phyloP scores from a whole-genome alignment of 495 filamentous ascomycete genomes.

The Neurospora africana region DNA sequence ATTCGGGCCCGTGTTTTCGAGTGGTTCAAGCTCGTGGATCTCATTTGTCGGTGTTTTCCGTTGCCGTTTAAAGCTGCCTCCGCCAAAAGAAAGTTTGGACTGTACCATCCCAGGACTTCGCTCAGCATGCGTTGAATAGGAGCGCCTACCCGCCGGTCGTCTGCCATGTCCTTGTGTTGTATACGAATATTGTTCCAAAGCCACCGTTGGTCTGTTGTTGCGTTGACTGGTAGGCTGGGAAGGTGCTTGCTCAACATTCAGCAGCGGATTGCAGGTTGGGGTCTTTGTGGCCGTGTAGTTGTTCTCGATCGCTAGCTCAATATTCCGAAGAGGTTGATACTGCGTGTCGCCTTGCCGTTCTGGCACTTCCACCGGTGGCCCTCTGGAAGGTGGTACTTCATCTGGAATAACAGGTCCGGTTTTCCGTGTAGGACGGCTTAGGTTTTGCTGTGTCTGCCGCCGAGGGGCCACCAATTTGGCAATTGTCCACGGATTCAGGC shows the following conservation, averaged over 20 bases:
- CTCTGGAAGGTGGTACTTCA: background rate
- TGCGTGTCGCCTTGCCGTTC: background rate
- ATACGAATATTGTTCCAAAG: background rate
- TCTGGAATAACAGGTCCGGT: background rate
- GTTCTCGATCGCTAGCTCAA: background rate
- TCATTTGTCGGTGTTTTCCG: background rate
- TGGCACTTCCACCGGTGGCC: background rate
- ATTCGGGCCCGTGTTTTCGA: background rate
- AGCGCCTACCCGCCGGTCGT: background rate
- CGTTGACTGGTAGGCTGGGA: background rate
- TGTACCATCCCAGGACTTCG: background rate
- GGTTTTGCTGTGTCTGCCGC: background rate
- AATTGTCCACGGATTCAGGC: constrained; percentile 20
- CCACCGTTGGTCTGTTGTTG: background rate
- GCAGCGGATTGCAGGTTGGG: background rate
- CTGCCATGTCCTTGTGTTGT: background rate
- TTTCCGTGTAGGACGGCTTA: background rate
- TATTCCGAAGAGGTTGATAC: background rate
- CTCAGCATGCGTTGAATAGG: background rate
- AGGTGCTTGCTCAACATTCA: background rate
- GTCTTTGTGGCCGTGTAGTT: background rate
- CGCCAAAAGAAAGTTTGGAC: background rate
- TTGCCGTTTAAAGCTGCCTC: background rate
- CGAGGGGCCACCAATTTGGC: constrained; percentile 4
- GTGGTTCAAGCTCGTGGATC: background rate